Conservation (phyloP, 1,284 basidiomycete genomes). For the Leucoagaricus sp. region DNA sequence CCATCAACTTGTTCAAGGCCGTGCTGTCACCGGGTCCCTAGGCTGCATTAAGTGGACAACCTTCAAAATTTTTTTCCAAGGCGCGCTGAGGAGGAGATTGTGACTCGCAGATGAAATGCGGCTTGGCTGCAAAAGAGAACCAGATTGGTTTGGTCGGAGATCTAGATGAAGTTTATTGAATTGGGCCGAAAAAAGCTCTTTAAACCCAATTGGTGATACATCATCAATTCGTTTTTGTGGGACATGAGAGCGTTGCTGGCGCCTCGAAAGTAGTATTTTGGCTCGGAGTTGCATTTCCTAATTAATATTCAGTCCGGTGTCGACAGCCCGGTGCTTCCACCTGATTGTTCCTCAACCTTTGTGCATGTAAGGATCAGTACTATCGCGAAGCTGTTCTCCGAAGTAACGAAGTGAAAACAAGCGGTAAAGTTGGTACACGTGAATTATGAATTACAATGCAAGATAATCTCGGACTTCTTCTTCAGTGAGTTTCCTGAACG, state of each 20-base stretch:
- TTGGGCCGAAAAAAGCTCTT: background rate
- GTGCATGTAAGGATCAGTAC: background rate
- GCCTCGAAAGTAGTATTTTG: background rate
- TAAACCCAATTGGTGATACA: background rate
- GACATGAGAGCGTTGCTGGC: background rate
- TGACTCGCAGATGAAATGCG: constrained; percentile 9
- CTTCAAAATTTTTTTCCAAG: constrained; percentile 7
- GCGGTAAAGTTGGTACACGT: constrained; percentile 12
- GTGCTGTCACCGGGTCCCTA: constrained; percentile 8
- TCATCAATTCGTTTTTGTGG: background rate
- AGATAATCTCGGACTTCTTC: constrained; percentile 95
- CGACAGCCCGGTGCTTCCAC: constrained; percentile 1
- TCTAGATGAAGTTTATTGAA: constrained; percentile 10
- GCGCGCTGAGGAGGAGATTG: constrained; percentile 1
- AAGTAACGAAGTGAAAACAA: constrained; percentile 1
- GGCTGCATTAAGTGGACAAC: background rate
- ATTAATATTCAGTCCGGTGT: background rate
- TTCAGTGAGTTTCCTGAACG: constrained; percentile 92
- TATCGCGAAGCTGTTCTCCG: background rate
- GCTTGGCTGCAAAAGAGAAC: constrained; percentile 5
- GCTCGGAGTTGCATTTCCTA: background rate
- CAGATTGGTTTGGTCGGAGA: constrained; percentile 8
- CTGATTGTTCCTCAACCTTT: constrained; percentile 12
- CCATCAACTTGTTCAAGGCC: background rate
- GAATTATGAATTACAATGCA: constrained; percentile 54